A percentile compares a stretch with the other conserved stretches of the same genome.
Evolutionary conservation across 2,329 filamentous ascomycete genomes (phyloP).

Genomic region (Sclerotinia glacialis): DNA sequence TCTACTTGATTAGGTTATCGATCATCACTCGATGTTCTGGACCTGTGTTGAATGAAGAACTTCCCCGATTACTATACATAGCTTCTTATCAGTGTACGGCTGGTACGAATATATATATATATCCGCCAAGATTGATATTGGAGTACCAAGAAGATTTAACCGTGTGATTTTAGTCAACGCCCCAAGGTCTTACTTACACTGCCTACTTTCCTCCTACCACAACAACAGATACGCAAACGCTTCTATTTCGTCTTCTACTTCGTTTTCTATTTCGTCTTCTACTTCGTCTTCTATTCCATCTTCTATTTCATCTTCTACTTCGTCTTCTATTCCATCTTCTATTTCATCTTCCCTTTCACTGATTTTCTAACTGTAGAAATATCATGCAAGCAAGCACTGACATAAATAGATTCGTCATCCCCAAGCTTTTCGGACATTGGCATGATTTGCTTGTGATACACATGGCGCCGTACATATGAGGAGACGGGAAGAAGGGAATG

Average conservation of each 20-base stretch:
- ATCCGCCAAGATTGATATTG: neutral
- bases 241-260: too few relatives aligned
- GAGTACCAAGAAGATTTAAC: neutral
- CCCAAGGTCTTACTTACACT: too few relatives aligned
- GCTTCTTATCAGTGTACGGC: neutral
- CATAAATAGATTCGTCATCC: neutral
- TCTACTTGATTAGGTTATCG: neutral
- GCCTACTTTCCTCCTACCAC: too few relatives aligned
- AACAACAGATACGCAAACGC: too few relatives aligned
- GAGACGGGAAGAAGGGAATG: neutral
- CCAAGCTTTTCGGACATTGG: neutral
- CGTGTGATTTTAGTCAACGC: too few relatives aligned
- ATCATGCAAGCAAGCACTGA: neutral
- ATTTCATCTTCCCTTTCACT: too few relatives aligned
- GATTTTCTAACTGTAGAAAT: too few relatives aligned
- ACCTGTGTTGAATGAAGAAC: neutral
- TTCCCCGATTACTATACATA: neutral
- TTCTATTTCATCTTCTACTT: too few relatives aligned
- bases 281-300: too few relatives aligned
- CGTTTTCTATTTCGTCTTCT: too few relatives aligned
- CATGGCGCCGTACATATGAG: neutral
- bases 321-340: too few relatives aligned
- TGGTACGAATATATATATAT: too few relatives aligned
- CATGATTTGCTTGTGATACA: neutral
- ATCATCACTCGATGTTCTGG: conserved; percentile 4